Evolutionary conservation across 306 rosid genomes (phyloP).

Genomic region (Cucumis hystrix): DNA sequence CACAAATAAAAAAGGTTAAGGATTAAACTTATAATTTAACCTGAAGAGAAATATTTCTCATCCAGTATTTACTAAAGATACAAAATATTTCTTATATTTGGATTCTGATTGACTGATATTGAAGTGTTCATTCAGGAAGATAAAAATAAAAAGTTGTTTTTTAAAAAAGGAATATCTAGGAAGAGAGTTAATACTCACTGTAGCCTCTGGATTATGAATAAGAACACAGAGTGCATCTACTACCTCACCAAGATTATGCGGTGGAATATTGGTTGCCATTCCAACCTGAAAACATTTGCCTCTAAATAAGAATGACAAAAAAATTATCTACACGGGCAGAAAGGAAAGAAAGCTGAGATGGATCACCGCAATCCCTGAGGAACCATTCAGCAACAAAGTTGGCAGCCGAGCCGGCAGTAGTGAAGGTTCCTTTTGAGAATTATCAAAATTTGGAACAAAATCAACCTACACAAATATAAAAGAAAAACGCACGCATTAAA

Average conservation of each 20-base stretch:
- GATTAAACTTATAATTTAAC: neutral
- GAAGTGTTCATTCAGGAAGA: neutral
- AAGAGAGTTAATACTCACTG: slow-evolving; percentile 33
- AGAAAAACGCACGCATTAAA: neutral
- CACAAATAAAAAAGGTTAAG: neutral
- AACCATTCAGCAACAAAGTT: slow-evolving; percentile 75
- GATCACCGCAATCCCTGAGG: slow-evolving; percentile 97
- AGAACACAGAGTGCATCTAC: slow-evolving; percentile 79
- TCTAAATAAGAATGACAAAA: slow-evolving; percentile 10
- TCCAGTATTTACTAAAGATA: neutral
- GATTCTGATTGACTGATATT: neutral
- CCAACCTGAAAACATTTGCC: slow-evolving; percentile 56
- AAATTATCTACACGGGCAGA: neutral
- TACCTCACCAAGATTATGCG: slow-evolving; percentile 94
- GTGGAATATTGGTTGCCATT: slow-evolving; percentile 98
- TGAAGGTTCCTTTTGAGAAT: slow-evolving; percentile 88
- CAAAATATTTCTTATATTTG: neutral
- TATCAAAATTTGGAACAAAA: slow-evolving; percentile 84
- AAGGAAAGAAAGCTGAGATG: slow-evolving; percentile 6
- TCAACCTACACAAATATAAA: slow-evolving; percentile 52
- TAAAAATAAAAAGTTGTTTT: neutral
- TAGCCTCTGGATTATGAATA: slow-evolving; percentile 91
- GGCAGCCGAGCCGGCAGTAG: slow-evolving; percentile 94
- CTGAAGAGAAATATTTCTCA: neutral
- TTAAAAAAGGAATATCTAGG: neutral